These are phyloP conservation scores for Chrysoporthe deuterocubensis DNA, from an alignment of 2,329 filamentous ascomycete species.

Conservation along the genomic window DNA sequence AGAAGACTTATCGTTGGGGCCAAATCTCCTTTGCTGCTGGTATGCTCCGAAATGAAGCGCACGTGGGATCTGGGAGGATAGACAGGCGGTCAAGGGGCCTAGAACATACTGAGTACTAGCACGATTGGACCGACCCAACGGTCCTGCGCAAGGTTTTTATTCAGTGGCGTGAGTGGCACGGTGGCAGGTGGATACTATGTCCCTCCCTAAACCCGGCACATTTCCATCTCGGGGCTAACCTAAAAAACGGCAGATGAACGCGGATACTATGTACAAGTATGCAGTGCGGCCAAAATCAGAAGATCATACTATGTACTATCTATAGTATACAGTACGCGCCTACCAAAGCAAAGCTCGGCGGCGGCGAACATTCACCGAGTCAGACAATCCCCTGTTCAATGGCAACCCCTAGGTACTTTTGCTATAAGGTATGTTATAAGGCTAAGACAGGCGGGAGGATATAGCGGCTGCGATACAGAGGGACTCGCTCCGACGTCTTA, in stretches of 20 bases:
- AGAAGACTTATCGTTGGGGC: background rate
- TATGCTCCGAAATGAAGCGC: conserved; percentile 12
- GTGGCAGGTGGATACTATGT: background rate
- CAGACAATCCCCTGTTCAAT: background rate
- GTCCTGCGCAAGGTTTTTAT: background rate
- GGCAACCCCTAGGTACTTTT: background rate
- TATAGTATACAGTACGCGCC: background rate
- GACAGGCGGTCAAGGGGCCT: conserved; percentile 25
- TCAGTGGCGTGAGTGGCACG: background rate
- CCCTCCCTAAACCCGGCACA: background rate
- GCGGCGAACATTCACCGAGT: background rate
- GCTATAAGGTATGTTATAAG: conserved; percentile 14
- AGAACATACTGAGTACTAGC: background rate
- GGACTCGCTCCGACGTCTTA: background rate
- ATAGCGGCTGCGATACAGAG: conserved; percentile 4
- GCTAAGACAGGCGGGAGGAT: conserved; percentile 26
- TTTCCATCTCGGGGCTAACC: background rate
- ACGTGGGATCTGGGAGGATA: conserved; percentile 17
- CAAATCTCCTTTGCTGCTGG: conserved; percentile 3
- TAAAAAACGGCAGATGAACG: background rate
- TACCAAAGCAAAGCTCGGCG: background rate
- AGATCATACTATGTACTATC: background rate
- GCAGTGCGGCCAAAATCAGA: no score
- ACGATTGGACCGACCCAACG: background rate
- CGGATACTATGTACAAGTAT: background rate